Percentiles rank a stretch among this genome's conserved stretches.
Conservation (phyloP, 768 basidiomycete genomes). For the Russula ochroleuca region DNA sequence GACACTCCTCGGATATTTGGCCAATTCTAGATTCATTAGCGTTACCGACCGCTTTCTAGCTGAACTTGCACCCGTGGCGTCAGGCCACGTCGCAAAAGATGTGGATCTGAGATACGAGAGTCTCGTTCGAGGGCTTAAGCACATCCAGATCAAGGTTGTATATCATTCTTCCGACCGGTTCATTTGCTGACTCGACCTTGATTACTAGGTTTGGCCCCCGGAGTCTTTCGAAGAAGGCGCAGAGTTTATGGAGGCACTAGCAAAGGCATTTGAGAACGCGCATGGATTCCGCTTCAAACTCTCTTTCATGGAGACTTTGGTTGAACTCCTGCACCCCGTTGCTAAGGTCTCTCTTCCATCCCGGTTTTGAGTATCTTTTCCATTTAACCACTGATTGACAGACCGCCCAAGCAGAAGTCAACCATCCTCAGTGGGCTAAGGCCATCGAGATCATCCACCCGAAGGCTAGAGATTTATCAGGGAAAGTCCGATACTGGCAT, state of each 20-base stretch:
- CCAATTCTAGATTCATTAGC: slow-evolving; percentile 80
- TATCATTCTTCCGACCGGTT: background rate
- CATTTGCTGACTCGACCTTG: slow-evolving; percentile 3
- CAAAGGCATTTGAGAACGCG: slow-evolving; percentile 76
- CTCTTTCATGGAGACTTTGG: slow-evolving; percentile 79
- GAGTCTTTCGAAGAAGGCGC: slow-evolving; percentile 91
- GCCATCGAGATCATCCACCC: slow-evolving; percentile 82
- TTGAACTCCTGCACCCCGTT: slow-evolving; percentile 76
- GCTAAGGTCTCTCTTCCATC: slow-evolving; percentile 56
- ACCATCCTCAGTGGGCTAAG: slow-evolving; percentile 91
- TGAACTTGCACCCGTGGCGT: slow-evolving; percentile 69
- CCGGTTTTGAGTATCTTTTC: background rate
- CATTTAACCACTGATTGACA: slow-evolving; percentile 32
- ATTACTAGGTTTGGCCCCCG: slow-evolving; percentile 81
- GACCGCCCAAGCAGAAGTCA: slow-evolving; percentile 95
- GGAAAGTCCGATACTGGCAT: slow-evolving; percentile 86
- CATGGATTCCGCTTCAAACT: slow-evolving; percentile 81
- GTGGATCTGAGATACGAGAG: slow-evolving; percentile 79
- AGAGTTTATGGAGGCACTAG: slow-evolving; percentile 81
- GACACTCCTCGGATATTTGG: slow-evolving; percentile 76
- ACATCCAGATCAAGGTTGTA: slow-evolving; percentile 75
- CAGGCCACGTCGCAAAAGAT: slow-evolving; percentile 77
- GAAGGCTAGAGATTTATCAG: slow-evolving; percentile 78
- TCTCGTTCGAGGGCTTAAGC: slow-evolving; percentile 72
- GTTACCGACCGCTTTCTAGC: slow-evolving; percentile 89